These are phyloP conservation scores for Taxillus chinensis DNA, from an alignment of 164 flowering plant species.

Conservation along the genomic window DNA sequence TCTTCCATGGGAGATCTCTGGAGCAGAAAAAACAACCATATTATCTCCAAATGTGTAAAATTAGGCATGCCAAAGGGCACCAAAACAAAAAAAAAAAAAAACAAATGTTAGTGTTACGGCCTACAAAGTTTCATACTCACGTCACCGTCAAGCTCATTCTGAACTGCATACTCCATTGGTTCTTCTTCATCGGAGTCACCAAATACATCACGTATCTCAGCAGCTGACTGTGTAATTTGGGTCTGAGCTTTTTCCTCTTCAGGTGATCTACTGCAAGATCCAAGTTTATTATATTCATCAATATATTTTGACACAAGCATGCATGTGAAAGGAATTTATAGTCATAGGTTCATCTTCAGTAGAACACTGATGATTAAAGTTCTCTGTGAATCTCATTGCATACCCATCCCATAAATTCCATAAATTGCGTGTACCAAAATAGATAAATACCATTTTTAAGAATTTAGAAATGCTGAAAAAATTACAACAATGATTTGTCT, in stretches of 20 bases:
- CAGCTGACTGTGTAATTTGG: conserved; percentile 43
- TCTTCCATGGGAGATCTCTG: conserved; percentile 77
- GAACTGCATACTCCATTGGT: conserved; percentile 50
- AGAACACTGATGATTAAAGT: background rate
- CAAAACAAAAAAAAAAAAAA: background rate
- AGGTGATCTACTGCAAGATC: conserved; percentile 31
- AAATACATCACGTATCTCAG: conserved; percentile 91
- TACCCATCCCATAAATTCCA: too few species aligned
- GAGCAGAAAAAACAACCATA: background rate
- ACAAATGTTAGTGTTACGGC: background rate
- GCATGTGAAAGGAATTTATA: background rate
- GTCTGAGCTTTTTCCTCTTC: conserved; percentile 48
- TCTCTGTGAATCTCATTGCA: background rate
- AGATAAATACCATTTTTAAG: too few species aligned
- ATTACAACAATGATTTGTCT: too few species aligned
- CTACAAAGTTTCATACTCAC: conserved; percentile 24
- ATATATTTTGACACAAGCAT: background rate
- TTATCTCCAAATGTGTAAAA: background rate
- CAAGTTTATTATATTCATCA: background rate
- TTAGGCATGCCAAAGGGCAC: background rate
- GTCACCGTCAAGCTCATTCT: conserved; percentile 51
- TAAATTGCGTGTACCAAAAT: too few species aligned
- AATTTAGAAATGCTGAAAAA: too few species aligned
- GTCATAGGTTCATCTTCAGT: background rate
- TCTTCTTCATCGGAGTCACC: conserved; percentile 98